Evolutionary conservation across 2,329 filamentous ascomycete species (phyloP).

Genomic region (Aspergillus novoparasiticus): DNA sequence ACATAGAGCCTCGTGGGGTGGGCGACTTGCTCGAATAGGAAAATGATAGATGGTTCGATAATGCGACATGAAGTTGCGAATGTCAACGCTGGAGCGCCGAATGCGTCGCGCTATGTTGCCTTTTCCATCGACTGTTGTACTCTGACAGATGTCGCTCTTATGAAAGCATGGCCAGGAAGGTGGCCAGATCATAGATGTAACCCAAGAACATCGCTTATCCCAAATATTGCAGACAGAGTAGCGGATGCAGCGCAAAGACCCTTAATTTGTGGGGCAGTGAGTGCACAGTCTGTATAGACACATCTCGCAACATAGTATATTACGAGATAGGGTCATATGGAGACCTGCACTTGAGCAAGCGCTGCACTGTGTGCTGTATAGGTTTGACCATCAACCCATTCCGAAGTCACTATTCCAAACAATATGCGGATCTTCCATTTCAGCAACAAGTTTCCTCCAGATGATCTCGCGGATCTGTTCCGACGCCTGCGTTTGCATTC

Average conservation of each 20-base stretch:
- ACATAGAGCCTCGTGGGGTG: too few species aligned
- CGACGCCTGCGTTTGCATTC: slow-evolving; percentile 44
- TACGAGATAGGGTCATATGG: background rate
- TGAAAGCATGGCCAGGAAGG: background rate
- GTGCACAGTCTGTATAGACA: background rate
- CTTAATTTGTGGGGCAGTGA: background rate
- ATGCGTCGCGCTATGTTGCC: too few species aligned
- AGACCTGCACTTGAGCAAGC: too few species aligned
- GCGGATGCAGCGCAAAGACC: background rate
- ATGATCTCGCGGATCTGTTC: slow-evolving; percentile 45
- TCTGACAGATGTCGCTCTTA: background rate
- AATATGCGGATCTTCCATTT: slow-evolving; percentile 44
- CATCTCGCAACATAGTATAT: background rate
- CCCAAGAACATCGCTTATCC: background rate
- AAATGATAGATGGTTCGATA: too few species aligned
- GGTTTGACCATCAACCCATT: background rate
- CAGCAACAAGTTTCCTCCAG: slow-evolving; percentile 52
- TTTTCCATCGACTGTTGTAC: too few species aligned
- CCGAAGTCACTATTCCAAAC: background rate
- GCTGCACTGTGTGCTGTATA: too few species aligned
- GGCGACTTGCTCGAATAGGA: too few species aligned
- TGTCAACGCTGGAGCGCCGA: too few species aligned
- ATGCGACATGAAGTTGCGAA: too few species aligned
- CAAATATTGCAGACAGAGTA: too few species aligned
- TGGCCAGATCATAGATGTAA: background rate